Conservation (phyloP, 192 early-diverging fungal genomes). For the Entophlyctis luteolus region DNA sequence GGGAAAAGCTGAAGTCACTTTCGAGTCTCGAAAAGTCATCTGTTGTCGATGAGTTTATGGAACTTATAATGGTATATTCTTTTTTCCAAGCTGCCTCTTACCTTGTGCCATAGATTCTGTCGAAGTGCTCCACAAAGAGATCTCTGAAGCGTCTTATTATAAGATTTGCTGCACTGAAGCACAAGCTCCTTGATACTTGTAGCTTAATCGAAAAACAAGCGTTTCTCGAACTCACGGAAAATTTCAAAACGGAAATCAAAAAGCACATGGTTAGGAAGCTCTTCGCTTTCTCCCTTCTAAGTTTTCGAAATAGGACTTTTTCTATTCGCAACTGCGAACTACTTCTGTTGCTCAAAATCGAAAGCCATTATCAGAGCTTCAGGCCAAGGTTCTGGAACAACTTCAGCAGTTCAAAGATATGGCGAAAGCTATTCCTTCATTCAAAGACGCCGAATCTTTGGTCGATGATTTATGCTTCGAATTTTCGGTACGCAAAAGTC, state of each 20-base stretch:
- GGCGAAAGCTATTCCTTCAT: background rate
- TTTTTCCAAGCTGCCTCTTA: background rate
- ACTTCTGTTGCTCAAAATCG: background rate
- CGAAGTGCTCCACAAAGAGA: background rate
- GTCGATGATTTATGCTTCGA: slow-evolving; percentile 9
- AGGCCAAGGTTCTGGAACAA: background rate
- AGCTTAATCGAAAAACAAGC: background rate
- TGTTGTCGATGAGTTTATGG: slow-evolving; percentile 12
- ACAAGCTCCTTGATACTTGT: background rate
- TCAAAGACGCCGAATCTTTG: background rate
- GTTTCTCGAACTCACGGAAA: background rate
- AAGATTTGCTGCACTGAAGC: background rate
- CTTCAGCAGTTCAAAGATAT: slow-evolving; percentile 3
- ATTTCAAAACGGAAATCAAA: background rate
- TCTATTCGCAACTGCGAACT: background rate
- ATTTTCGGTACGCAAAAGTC: slow-evolving; percentile 12
- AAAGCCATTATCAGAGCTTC: background rate
- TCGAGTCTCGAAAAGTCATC: background rate
- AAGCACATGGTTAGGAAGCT: background rate
- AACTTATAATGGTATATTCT: slow-evolving; percentile 5
- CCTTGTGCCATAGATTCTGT: background rate
- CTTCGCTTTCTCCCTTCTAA: background rate
- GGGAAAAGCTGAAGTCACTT: background rate
- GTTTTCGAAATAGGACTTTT: background rate
- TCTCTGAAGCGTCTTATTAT: background rate